Percentiles rank a stretch among this genome's conserved stretches.
Conservation (phyloP, 164 flowering plant genomes). For the Dillenia turbinata region DNA sequence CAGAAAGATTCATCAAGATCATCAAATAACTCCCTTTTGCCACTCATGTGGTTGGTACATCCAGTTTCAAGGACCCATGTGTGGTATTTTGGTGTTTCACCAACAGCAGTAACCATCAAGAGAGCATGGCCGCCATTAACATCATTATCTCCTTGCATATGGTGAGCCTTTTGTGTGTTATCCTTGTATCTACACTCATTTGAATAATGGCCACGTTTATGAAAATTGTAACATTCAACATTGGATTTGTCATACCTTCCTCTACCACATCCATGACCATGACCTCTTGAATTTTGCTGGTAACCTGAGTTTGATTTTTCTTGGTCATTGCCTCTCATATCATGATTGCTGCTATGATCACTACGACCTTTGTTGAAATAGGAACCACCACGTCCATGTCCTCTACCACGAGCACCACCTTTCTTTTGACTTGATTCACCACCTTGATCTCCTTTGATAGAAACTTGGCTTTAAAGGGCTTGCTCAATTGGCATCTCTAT, state of each 20-base stretch:
- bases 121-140: background rate
- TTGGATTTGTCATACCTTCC: constrained; percentile 7
- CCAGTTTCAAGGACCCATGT: constrained; percentile 11
- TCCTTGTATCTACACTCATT: constrained; percentile 1
- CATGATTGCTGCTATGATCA: too few species aligned
- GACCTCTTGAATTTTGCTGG: background rate
- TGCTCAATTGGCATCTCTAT: too few species aligned
- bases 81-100: background rate
- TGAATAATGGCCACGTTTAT: constrained; percentile 4
- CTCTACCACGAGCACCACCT: too few species aligned
- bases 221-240: constrained; percentile 5
- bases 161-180: background rate
- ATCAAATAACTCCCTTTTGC: constrained; percentile 7
- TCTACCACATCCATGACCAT: background rate
- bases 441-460: too few species aligned
- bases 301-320: too few species aligned
- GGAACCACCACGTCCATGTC: too few species aligned
- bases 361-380: too few species aligned
- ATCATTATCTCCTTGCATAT: background rate
- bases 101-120: constrained; percentile 1
- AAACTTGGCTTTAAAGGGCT: too few species aligned
- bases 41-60: constrained; percentile 13
- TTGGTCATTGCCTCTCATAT: too few species aligned
- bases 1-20: constrained; percentile 2
- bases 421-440: too few species aligned